Conservation (phyloP, 768 basidiomycete species). For the Mycena floridula region DNA sequence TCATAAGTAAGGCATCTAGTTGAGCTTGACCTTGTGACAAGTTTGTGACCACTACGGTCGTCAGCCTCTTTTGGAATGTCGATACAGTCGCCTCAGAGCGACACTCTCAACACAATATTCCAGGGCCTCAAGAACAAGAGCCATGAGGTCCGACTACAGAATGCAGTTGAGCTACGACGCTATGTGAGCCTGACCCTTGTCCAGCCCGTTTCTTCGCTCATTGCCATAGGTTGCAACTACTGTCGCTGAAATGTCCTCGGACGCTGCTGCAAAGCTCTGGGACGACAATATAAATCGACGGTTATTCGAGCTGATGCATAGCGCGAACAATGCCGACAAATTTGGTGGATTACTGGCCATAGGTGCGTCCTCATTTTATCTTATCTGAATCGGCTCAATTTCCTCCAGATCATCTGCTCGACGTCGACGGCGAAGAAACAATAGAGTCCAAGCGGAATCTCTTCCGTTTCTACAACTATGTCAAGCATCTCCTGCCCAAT, state of each 20-base stretch:
- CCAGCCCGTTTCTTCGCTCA: constrained; percentile 2
- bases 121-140: constrained; percentile 57
- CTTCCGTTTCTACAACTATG: constrained; percentile 88
- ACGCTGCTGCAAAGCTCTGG: constrained; percentile 78
- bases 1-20: too few relatives aligned
- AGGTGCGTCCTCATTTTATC: constrained; percentile 38
- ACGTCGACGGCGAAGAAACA: constrained; percentile 72
- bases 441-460: constrained; percentile 76
- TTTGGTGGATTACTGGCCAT: constrained; percentile 87
- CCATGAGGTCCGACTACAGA: constrained; percentile 57
- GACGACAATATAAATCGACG: constrained; percentile 77
- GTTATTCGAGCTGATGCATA: constrained; percentile 80
- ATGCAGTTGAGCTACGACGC: constrained; percentile 66
- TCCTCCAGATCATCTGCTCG: constrained; percentile 60
- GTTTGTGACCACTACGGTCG: too few relatives aligned
- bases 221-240: constrained; percentile 57
- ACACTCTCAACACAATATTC: constrained; percentile 63
- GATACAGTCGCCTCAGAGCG: constrained; percentile 49
- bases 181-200: constrained; percentile 43
- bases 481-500: constrained; percentile 87
- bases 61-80: too few relatives aligned
- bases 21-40: too few relatives aligned
- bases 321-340: constrained; percentile 70
- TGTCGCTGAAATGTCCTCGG: constrained; percentile 76
- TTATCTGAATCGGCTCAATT: constrained; percentile 5